Evolutionary conservation across 306 rosid genomes (phyloP).

Genomic region (Lithocarpus polystachyus): DNA sequence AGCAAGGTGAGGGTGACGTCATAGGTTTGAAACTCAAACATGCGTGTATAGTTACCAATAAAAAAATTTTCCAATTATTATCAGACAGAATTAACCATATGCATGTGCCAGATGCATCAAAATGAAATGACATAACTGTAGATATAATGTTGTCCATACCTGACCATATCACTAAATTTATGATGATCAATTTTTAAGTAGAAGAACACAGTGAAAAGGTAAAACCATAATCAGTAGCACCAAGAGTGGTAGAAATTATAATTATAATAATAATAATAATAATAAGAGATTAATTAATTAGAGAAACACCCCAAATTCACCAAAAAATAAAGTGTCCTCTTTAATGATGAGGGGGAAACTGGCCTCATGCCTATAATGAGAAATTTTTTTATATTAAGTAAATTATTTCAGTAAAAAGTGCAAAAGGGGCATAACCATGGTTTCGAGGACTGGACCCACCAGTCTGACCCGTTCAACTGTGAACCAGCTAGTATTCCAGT

Average conservation of each 20-base stretch:
- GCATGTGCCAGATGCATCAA: not conserved
- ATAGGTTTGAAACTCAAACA: no score
- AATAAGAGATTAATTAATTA: not conserved
- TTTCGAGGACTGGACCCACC: no score
- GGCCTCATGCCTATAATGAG: not conserved
- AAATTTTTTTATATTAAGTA: not conserved
- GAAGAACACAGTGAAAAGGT: not conserved
- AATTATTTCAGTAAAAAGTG: no score
- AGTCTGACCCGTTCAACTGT: no score
- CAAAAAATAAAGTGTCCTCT: not conserved
- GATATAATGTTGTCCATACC: not conserved
- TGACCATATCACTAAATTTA: not conserved
- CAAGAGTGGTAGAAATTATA: not conserved
- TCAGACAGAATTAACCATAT: not conserved
- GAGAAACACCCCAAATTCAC: not conserved
- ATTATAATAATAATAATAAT: not conserved
- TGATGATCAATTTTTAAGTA: not conserved
- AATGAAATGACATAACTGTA: not conserved
- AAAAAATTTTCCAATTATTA: not conserved
- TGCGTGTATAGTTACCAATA: no score
- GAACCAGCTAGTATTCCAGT: no score
- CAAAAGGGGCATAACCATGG: no score
- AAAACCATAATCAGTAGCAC: not conserved
- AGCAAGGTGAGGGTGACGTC: no score
- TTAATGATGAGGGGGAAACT: not conserved